These are phyloP conservation scores for Glycine soja DNA, from an alignment of 306 rosid genomes.

Conservation along the genomic window DNA sequence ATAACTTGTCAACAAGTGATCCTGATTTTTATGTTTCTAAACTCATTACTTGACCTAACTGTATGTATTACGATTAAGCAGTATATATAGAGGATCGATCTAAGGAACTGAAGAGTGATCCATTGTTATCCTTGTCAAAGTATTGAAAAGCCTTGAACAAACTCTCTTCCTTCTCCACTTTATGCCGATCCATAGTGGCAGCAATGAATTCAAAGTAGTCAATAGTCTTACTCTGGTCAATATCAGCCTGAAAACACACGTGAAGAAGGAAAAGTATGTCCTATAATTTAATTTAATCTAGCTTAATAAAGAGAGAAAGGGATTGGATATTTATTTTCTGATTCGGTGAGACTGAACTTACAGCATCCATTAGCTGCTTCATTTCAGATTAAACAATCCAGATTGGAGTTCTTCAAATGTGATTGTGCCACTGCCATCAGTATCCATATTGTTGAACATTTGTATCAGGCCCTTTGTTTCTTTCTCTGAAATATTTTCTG, in stretches of 20 bases:
- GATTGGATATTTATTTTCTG: not conserved
- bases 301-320: slow-evolving; percentile 4
- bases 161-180: slow-evolving; percentile 74
- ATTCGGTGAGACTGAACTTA: slow-evolving; percentile 46
- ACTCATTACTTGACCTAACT: too few species aligned
- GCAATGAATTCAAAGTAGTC: slow-evolving; percentile 83
- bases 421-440: slow-evolving; percentile 85
- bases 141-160: slow-evolving; percentile 75
- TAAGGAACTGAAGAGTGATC: slow-evolving; percentile 51
- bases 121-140: slow-evolving; percentile 83
- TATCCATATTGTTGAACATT: slow-evolving; percentile 91
- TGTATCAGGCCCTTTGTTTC: slow-evolving; percentile 86
- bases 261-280: not conserved
- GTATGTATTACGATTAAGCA: not conserved
- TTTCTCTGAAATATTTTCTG: slow-evolving; percentile 81
- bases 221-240: slow-evolving; percentile 72
- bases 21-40: too few species aligned
- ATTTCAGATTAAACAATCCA: slow-evolving; percentile 79
- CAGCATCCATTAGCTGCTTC: slow-evolving; percentile 87
- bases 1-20: not conserved
- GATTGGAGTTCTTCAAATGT: slow-evolving; percentile 81
- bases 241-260: slow-evolving; percentile 67
- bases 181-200: slow-evolving; percentile 92
- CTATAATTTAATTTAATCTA: not conserved
- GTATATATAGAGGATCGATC: slow-evolving; percentile 3